A percentile compares a stretch with the other conserved stretches of the same genome.
Evolutionary conservation across 208 protist genomes (phyloP).

Genomic region (Crithidia thermophila): DNA sequence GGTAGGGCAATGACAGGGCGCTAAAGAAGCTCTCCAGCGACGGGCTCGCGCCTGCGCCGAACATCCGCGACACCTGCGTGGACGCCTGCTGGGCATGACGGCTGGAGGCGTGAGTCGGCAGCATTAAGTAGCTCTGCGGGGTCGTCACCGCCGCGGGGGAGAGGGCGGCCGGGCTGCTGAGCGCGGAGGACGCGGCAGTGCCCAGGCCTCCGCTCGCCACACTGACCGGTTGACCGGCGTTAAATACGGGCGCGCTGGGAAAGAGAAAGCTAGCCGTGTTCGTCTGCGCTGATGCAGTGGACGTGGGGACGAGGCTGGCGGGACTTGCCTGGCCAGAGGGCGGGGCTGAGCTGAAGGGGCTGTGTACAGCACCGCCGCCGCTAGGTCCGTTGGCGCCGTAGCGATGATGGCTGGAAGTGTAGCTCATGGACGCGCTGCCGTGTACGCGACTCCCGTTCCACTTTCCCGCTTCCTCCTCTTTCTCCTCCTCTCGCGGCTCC

Average conservation of each 20-base stretch:
- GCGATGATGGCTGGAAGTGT: background rate
- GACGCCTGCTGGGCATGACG: background rate
- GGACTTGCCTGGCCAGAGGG: slow-evolving; percentile 14
- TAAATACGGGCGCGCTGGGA: background rate
- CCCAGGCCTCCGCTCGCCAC: background rate
- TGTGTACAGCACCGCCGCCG: background rate
- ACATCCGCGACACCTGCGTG: background rate
- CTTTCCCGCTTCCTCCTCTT: background rate
- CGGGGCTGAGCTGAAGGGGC: slow-evolving; percentile 17
- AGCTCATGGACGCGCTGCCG: background rate
- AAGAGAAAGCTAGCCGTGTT: background rate
- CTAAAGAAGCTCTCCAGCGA: slow-evolving; percentile 21
- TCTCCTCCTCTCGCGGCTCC: slow-evolving; percentile 37
- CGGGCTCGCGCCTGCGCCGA: background rate
- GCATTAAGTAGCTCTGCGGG: background rate
- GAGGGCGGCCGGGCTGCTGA: slow-evolving; percentile 16
- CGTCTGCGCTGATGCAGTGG: background rate
- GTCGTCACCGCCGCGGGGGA: slow-evolving; percentile 7
- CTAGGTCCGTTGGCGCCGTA: background rate
- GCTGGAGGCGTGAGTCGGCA: background rate
- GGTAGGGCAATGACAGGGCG: slow-evolving; percentile 38
- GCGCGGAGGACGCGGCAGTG: slow-evolving; percentile 11
- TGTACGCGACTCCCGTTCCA: background rate
- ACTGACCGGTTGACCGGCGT: background rate
- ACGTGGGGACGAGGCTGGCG: background rate